Percentiles rank a stretch among this genome's conserved stretches.
Evolutionary conservation across 176 grass and related monocot species (phyloP).

Genomic region (Zizania latifolia): DNA sequence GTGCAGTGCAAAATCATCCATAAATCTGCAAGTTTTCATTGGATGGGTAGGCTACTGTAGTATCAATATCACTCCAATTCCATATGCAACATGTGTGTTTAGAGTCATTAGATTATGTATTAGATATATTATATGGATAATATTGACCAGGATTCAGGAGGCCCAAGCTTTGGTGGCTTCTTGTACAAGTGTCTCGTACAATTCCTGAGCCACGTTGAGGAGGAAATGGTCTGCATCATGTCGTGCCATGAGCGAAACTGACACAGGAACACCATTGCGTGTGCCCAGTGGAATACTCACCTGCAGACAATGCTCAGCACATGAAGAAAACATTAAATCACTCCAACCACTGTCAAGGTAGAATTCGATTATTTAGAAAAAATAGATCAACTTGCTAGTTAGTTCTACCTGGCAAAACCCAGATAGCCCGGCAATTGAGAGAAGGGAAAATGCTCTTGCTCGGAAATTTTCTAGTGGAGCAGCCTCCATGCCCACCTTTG

Average conservation of each 20-base stretch:
- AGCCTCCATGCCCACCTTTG: slow-evolving; percentile 55
- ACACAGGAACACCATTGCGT: slow-evolving; percentile 58
- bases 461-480: slow-evolving; percentile 41
- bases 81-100: background rate
- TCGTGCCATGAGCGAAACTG: slow-evolving; percentile 60
- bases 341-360: background rate
- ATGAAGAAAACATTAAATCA: background rate
- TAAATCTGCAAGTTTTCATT: background rate
- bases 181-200: slow-evolving; percentile 55
- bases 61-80: background rate
- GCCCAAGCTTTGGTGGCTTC: slow-evolving; percentile 48
- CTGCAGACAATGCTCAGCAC: slow-evolving; percentile 24
- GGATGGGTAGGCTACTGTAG: background rate
- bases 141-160: background rate
- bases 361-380: background rate
- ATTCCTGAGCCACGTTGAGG: slow-evolving; percentile 41
- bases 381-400: background rate
- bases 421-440: slow-evolving; percentile 73
- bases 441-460: slow-evolving; percentile 66
- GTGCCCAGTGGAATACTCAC: slow-evolving; percentile 68
- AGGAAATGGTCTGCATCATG: slow-evolving; percentile 67
- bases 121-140: background rate
- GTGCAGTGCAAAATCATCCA: background rate
- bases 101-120: background rate
- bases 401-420: slow-evolving; percentile 72